Evolutionary conservation across 371 early-diverging fungal species (phyloP).

Genomic region (Rhizopus sp.): DNA sequence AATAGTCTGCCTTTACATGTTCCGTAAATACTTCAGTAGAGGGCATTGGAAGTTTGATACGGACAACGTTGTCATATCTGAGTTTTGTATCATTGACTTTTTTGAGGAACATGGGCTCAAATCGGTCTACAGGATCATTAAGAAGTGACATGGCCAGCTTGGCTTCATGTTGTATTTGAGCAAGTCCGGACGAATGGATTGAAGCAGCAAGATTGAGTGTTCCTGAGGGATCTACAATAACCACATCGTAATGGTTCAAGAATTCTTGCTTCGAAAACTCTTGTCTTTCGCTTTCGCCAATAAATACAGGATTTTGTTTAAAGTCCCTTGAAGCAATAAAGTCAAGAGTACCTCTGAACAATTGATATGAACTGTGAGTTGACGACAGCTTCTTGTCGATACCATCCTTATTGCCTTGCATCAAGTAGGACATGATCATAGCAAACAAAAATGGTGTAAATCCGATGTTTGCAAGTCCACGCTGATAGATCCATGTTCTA

Average conservation of each 20-base stretch:
- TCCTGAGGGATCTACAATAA: conserved; percentile 85
- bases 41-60: conserved; percentile 18
- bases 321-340: conserved; percentile 83
- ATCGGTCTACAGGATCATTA: conserved; percentile 67
- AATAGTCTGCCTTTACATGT: conserved; percentile 59
- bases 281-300: conserved; percentile 52
- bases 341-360: conserved; percentile 84
- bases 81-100: conserved; percentile 64
- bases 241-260: conserved; percentile 66
- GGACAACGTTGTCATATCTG: conserved; percentile 66
- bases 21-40: conserved; percentile 44
- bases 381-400: conserved; percentile 65
- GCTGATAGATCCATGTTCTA: conserved; percentile 86
- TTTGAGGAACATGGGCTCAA: conserved; percentile 73
- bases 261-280: conserved; percentile 68
- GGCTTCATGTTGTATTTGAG: conserved; percentile 74
- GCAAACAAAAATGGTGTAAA: conserved; percentile 80
- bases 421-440: conserved; percentile 85
- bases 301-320: conserved; percentile 65
- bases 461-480: conserved; percentile 55
- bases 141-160: conserved; percentile 61
- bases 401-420: conserved; percentile 65
- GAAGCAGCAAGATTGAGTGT: conserved; percentile 77
- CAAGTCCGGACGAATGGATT: conserved; percentile 59
- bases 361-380: conserved; percentile 83